phyloP scores from a whole-genome alignment of 805 yeast species.

The Candida coleopterorum region DNA sequence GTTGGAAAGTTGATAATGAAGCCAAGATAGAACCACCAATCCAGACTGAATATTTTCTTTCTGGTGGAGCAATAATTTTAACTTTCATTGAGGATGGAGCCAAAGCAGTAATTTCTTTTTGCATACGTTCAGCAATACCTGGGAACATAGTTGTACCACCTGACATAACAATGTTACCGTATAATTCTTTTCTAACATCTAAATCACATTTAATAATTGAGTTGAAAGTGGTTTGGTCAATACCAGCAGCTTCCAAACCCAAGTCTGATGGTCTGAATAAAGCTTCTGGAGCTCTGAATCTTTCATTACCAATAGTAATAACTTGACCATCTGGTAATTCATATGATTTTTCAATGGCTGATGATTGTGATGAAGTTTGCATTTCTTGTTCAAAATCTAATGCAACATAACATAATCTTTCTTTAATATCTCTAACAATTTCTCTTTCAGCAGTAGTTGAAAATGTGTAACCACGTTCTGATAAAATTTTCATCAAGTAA shows the following conservation, averaged over 20 bases:
- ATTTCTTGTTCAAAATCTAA: constrained; percentile 98
- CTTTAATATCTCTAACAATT: constrained; percentile 91
- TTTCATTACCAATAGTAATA: constrained; percentile 98
- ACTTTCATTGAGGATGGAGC: constrained; percentile 99
- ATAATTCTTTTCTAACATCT: constrained; percentile 97
- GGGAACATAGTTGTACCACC: constrained; percentile 99
- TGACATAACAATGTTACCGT: constrained; percentile 98
- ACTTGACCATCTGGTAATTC: constrained; percentile 99
- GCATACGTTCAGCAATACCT: constrained; percentile 99
- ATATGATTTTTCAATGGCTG: constrained; percentile 96
- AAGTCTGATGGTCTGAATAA: constrained; percentile 96
- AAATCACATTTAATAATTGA: constrained; percentile 98
- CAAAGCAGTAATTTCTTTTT: constrained; percentile 98
- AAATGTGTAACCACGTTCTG: constrained; percentile 99
- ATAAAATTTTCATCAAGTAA: constrained; percentile 95
- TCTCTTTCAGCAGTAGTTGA: constrained; percentile 99
- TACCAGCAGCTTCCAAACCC: constrained; percentile 94
- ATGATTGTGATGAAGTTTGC: constrained; percentile 98
- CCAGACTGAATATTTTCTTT: constrained; percentile 99
- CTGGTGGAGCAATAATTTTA: constrained; percentile 99
- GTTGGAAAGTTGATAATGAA: constrained; percentile 98
- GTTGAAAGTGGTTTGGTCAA: constrained; percentile 95
- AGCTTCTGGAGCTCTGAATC: constrained; percentile 99
- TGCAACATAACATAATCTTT: constrained; percentile 98
- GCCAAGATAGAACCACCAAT: constrained; percentile 99